Base-by-base conservation (phyloP, 345 rosid species). In the Orychophragmus violaceus region DNA sequence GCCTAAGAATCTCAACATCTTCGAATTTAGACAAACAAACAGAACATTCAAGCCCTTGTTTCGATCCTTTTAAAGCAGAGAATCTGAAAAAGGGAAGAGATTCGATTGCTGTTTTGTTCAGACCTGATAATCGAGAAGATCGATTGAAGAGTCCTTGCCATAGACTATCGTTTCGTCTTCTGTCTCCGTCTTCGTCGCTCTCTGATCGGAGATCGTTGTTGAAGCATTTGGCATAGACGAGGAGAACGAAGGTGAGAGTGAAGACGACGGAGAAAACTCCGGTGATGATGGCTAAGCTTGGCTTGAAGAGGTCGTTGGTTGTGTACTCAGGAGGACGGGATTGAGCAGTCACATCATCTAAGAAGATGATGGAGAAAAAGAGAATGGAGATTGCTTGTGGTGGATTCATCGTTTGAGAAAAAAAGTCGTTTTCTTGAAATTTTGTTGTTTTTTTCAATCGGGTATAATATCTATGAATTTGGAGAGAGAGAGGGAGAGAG, bases 21-120 rank as follows among this genome's bases (percentile, higher is more conserved):
- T 90, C 91, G 52, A 90, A 94, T 76, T 77, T 88, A 2, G 99
- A 87, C 29, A 94, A 62, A 75, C 96, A 94, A 35, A 94, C 97
- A 0, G 84, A 79, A 49, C 99, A 94, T 70, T 94, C 97, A 1
- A 94, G 88, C 4, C 97, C 99, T 29, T 80, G 80, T 52, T 82
- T 87, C 0, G 82, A 74, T 22, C 99, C 99, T 75, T 59, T 82
- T n/a, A 94, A 86, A 4, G 95, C 78, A 7, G 97, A 85, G 87
- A 90, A 94, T 66, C 80, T 78, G 70, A 94, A 94, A 77, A 88
- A 94, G 25, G 99, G 99, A 10, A 94, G 91, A 0, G 96, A 84
- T 50, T 90, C 90, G 0, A 94, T 79, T 9, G 80, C 91, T 0
- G 84, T 76, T 67, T 84, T 85, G 61, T 94, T 84, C 8, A 94